A percentile compares a stretch with the other conserved stretches of the same genome.
Evolutionary conservation across 495 filamentous ascomycete genomes (phyloP).

Genomic region (Penicillium flavigenum): DNA sequence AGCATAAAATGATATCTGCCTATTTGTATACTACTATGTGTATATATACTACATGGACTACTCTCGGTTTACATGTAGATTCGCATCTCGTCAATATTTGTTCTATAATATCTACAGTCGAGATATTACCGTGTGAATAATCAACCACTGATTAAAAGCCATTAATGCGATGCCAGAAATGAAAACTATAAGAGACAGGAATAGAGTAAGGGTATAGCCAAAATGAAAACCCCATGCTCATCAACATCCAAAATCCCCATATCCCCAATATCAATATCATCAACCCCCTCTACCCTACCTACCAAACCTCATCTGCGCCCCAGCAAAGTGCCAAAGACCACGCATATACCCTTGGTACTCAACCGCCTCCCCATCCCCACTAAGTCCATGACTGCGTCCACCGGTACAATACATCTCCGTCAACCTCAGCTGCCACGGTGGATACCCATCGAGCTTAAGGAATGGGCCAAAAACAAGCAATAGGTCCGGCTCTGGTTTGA

Average conservation of each 20-base stretch:
- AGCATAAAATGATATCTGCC: constrained; percentile 24
- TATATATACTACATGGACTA: no score
- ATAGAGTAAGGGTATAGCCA: constrained; percentile 6
- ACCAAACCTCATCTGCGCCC: constrained; percentile 86
- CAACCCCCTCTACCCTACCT: constrained; percentile 45
- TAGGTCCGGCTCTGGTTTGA: constrained; percentile 75
- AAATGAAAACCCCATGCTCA: background rate
- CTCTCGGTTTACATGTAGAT: no score
- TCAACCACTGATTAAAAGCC: background rate
- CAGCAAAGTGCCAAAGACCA: constrained; percentile 77
- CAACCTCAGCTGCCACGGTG: constrained; percentile 91
- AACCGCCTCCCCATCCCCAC: constrained; percentile 56
- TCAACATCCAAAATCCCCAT: background rate
- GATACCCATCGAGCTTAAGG: constrained; percentile 84
- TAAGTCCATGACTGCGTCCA: constrained; percentile 39
- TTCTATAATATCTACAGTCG: no score
- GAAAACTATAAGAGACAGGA: background rate
- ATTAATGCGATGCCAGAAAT: background rate
- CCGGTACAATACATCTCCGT: constrained; percentile 83
- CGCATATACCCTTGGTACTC: constrained; percentile 92
- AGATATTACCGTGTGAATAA: no score
- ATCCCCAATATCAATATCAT: background rate
- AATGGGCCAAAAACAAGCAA: constrained; percentile 80
- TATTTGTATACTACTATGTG: background rate
- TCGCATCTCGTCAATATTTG: no score